Conservation (phyloP, 2,329 filamentous ascomycete genomes). For the Sarocladiaceae sp. region DNA sequence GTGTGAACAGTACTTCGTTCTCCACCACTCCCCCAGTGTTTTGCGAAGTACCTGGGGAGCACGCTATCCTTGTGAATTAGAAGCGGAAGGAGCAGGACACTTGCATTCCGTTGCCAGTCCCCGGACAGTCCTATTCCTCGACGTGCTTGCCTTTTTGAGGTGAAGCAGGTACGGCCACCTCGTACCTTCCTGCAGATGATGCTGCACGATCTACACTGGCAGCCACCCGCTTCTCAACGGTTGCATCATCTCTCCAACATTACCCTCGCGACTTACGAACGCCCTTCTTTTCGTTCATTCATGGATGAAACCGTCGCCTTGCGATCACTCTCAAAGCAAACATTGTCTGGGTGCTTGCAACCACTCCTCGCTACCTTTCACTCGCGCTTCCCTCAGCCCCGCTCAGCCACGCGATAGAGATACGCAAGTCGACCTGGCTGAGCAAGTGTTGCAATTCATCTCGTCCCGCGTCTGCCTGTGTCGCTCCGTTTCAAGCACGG, state of each 20-base stretch:
- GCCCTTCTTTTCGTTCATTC: background rate
- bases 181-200: background rate
- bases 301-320: background rate
- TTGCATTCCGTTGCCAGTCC: too few species aligned
- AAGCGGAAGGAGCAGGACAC: too few species aligned
- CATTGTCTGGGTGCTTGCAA: too few species aligned
- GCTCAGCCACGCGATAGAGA: background rate
- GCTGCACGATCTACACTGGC: background rate
- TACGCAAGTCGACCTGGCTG: conserved; percentile 5
- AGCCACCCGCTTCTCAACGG: background rate
- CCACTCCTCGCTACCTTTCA: background rate
- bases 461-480: background rate
- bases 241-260: background rate
- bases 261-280: background rate
- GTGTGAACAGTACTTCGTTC: too few species aligned
- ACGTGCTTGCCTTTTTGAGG: background rate
- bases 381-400: background rate
- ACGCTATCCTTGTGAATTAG: too few species aligned
- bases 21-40: too few species aligned
- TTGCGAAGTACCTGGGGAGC: too few species aligned
- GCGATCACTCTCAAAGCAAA: too few species aligned
- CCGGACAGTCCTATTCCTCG: background rate
- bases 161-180: too few species aligned
- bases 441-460: conserved; percentile 2
- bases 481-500: background rate